A percentile compares a stretch with the other conserved stretches of the same genome.
Evolutionary conservation across 306 rosid genomes (phyloP).

Genomic region (Oemleria cerasiformis): DNA sequence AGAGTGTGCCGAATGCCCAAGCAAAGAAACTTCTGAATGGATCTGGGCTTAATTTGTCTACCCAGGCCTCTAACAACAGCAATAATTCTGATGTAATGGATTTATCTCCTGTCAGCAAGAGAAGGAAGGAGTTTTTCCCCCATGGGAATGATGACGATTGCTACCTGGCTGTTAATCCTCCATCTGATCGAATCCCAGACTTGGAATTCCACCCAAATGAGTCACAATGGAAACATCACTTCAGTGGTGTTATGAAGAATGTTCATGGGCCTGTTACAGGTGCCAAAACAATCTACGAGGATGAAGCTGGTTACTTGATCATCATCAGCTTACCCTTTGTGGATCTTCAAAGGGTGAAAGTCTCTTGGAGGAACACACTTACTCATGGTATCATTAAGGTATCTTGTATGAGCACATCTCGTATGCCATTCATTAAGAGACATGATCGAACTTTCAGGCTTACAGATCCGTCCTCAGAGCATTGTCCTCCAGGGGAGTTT

Average conservation of each 20-base stretch:
- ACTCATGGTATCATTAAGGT: constrained; percentile 84
- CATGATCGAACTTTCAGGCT: constrained; percentile 82
- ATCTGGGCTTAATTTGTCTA: constrained; percentile 66
- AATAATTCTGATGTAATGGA: constrained; percentile 58
- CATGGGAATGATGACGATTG: constrained; percentile 68
- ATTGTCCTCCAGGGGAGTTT: constrained; percentile 92
- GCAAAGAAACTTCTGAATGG: constrained; percentile 83
- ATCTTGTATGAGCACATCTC: constrained; percentile 79
- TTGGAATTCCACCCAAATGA: constrained; percentile 51
- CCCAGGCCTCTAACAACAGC: constrained; percentile 52
- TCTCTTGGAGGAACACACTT: constrained; percentile 87
- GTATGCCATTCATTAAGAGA: constrained; percentile 73
- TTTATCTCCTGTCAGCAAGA: constrained; percentile 68
- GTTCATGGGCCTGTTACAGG: constrained; percentile 82
- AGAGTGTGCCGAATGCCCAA: constrained; percentile 46
- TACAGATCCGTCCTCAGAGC: constrained; percentile 74
- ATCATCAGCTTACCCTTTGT: constrained; percentile 82
- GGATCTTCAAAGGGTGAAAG: constrained; percentile 86
- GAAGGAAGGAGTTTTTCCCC: constrained; percentile 67
- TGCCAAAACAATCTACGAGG: constrained; percentile 90
- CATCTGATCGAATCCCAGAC: constrained; percentile 54
- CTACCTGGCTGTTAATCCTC: constrained; percentile 68
- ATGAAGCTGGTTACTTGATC: constrained; percentile 71
- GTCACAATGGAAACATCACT: constrained; percentile 59
- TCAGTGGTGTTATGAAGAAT: constrained; percentile 86